phyloP scores from a whole-genome alignment of 352 stramenopile species.

The Phytopythium montanum region DNA sequence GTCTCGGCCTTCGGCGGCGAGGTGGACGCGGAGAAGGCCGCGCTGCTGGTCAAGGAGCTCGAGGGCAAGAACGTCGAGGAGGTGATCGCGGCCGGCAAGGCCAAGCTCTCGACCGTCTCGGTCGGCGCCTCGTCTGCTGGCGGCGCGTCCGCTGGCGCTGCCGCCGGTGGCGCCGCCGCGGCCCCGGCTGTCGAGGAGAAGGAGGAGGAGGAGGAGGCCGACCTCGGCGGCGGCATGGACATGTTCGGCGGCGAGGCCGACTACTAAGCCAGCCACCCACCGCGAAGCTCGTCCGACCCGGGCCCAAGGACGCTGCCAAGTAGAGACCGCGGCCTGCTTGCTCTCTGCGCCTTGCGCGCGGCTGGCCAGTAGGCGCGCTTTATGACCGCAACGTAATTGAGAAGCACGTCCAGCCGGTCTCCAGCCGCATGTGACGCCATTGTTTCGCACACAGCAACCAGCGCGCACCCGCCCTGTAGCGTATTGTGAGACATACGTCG shows the following conservation, averaged over 20 bases:
- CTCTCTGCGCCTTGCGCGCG: conserved; percentile 7
- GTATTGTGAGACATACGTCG: background rate
- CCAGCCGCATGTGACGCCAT: conserved; percentile 30
- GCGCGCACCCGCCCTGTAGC: background rate
- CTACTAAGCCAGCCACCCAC: conserved; percentile 76
- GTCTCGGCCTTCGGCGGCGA: conserved; percentile 79
- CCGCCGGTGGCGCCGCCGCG: conserved; percentile 28
- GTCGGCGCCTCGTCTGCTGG: conserved; percentile 49
- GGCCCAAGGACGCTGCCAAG: background rate
- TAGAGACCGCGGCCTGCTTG: conserved; percentile 4
- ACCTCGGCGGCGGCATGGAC: conserved; percentile 80
- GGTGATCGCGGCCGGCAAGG: conserved; percentile 80
- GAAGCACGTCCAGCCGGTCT: conserved; percentile 22
- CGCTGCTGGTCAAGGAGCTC: conserved; percentile 84
- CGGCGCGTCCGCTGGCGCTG: conserved; percentile 29
- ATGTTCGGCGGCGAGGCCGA: conserved; percentile 83
- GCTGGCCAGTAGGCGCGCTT: conserved; percentile 17
- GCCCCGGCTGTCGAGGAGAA: conserved; percentile 43
- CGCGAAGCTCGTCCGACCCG: conserved; percentile 1
- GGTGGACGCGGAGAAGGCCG: conserved; percentile 74
- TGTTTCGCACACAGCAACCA: conserved; percentile 31
- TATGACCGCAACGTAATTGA: conserved; percentile 48
- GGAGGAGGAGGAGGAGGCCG: conserved; percentile 79
- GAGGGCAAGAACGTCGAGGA: conserved; percentile 88
- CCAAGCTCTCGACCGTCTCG: conserved; percentile 80